Conservation (phyloP, 345 rosid genomes). For the Excoecaria agallocha region DNA sequence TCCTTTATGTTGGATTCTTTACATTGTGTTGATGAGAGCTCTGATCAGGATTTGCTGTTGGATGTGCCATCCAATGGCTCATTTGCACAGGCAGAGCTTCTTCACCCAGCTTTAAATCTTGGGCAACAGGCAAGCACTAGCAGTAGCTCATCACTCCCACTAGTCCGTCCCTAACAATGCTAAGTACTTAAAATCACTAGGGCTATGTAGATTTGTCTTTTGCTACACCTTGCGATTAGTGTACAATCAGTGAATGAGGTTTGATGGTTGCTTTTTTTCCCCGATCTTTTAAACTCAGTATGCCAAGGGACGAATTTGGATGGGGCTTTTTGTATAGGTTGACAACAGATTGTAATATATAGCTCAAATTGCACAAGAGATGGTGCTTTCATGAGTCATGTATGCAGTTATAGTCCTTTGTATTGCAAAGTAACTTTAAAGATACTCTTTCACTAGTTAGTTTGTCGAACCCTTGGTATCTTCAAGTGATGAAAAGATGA, state of each 20-base stretch:
- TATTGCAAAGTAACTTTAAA: conserved; percentile 13
- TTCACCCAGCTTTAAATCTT: conserved; percentile 44
- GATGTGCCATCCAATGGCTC: conserved; percentile 81
- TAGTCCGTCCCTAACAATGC: conserved; percentile 37
- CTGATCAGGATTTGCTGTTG: conserved; percentile 77
- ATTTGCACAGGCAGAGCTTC: conserved; percentile 92
- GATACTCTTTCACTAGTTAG: background rate
- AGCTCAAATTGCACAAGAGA: conserved; percentile 18
- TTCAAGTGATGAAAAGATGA: background rate
- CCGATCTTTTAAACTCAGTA: conserved; percentile 31
- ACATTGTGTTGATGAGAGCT: conserved; percentile 51
- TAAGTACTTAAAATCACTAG: conserved; percentile 18
- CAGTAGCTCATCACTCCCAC: conserved; percentile 54
- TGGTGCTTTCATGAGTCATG: conserved; percentile 31
- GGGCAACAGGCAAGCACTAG: conserved; percentile 61
- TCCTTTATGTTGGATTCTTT: conserved; percentile 56
- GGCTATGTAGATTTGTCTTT: conserved; percentile 27
- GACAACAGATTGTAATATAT: conserved; percentile 42
- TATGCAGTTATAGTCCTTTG: conserved; percentile 25
- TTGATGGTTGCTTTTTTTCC: conserved; percentile 44
- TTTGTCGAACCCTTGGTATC: background rate
- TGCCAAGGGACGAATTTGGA: conserved; percentile 38
- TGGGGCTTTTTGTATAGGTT: conserved; percentile 52
- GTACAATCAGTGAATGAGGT: conserved; percentile 40
- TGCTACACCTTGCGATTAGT: conserved; percentile 24